phyloP scores from a whole-genome alignment of 352 stramenopile genomes.

The Pythium vanterpoolii region DNA sequence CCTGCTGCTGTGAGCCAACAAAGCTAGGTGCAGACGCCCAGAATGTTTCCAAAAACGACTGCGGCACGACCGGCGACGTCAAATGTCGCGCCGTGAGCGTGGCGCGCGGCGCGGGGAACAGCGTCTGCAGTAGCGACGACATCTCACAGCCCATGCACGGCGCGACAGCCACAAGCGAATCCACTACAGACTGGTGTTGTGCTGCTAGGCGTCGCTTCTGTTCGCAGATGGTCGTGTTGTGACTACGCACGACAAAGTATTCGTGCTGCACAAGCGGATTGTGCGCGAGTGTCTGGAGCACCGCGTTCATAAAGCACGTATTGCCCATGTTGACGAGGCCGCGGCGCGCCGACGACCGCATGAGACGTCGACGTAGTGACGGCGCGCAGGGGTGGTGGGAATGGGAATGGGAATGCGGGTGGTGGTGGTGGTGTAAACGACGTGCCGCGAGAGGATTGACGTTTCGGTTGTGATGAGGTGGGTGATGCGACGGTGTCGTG shows the following conservation, averaged over 20 bases:
- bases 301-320: constrained; percentile 83
- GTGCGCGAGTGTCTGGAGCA: constrained; percentile 68
- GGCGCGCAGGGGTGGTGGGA: constrained; percentile 3
- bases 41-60: constrained; percentile 58
- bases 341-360: constrained; percentile 27
- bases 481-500: constrained; percentile 15
- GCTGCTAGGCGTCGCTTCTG: constrained; percentile 34
- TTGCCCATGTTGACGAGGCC: constrained; percentile 85
- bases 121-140: constrained; percentile 21
- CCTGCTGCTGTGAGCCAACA: constrained; percentile 62
- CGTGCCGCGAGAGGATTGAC: background rate
- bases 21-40: constrained; percentile 54
- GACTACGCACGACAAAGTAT: constrained; percentile 57
- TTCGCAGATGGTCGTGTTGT: constrained; percentile 64
- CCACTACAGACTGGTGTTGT: background rate
- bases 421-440: background rate
- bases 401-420: no score
- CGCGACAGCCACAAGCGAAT: background rate
- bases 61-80: constrained; percentile 49
- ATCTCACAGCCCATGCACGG: constrained; percentile 63
- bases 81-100: constrained; percentile 21
- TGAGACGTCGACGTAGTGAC: constrained; percentile 18
- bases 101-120: constrained; percentile 25
- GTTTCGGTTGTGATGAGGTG: background rate
- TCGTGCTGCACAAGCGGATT: constrained; percentile 71